These are phyloP conservation scores for Tetradesmus obliquus DNA, from an alignment of 139 green algal species.

Conservation along the genomic window DNA sequence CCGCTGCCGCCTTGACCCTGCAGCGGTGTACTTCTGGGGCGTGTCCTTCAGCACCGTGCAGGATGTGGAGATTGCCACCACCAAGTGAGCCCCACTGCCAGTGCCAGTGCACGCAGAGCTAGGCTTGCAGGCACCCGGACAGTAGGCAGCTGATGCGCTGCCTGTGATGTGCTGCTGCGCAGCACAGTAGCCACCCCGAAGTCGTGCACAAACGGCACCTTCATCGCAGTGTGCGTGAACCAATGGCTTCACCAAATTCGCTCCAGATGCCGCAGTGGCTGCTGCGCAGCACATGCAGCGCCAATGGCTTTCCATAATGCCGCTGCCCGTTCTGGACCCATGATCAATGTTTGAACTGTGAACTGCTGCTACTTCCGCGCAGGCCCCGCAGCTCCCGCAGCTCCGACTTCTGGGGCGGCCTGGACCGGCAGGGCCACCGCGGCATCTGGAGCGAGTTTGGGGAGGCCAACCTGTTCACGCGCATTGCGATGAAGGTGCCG, in stretches of 20 bases:
- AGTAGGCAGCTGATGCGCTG: no score
- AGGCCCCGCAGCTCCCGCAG: not conserved
- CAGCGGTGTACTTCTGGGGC: constrained; percentile 33
- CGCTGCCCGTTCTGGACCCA: no score
- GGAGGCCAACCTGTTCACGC: constrained; percentile 17
- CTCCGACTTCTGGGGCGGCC: not conserved
- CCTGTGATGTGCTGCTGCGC: no score
- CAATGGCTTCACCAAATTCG: not conserved
- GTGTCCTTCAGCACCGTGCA: not conserved
- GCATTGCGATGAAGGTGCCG: not conserved
- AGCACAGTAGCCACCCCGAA: no score
- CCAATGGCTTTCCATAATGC: not conserved
- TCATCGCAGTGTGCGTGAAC: no score
- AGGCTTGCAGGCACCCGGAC: no score
- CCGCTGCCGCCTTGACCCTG: not conserved
- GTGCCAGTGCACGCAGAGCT: not conserved
- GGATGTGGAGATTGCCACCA: constrained; percentile 21
- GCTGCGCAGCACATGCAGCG: not conserved
- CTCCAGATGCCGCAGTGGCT: not conserved
- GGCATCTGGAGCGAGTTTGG: constrained; percentile 26
- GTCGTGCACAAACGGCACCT: no score
- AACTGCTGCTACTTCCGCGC: not conserved
- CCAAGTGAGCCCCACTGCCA: not conserved
- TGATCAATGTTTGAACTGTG: no score
- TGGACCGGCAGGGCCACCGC: constrained; percentile 18